Conservation (phyloP, 2,329 filamentous ascomycete genomes). For the Pestalotiopsis sp. region DNA sequence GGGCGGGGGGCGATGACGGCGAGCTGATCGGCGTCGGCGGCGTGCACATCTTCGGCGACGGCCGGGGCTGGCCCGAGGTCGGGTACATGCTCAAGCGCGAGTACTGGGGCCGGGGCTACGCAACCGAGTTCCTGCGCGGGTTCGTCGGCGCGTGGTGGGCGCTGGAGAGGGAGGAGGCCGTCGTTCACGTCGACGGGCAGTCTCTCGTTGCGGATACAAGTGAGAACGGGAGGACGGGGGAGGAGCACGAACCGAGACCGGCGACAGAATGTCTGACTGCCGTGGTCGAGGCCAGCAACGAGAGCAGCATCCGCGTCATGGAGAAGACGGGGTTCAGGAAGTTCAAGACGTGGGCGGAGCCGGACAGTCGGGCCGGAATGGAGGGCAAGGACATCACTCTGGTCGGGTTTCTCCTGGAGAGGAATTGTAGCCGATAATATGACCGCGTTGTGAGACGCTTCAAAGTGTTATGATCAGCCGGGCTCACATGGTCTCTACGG, state of each 20-base stretch:
- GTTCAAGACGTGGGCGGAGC: constrained; percentile 39
- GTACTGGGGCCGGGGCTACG: constrained; percentile 57
- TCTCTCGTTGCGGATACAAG: constrained; percentile 26
- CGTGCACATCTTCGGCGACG: constrained; percentile 30
- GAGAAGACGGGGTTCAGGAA: constrained; percentile 54
- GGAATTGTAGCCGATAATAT: background rate
- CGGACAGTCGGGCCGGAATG: constrained; percentile 19
- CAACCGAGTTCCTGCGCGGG: constrained; percentile 54
- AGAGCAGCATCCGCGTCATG: constrained; percentile 55
- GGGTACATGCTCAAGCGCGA: constrained; percentile 58
- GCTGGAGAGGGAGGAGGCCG: constrained; percentile 46
- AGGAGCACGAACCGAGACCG: constrained; percentile 21
- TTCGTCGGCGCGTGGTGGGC: constrained; percentile 48
- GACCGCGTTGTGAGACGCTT: too few relatives aligned
- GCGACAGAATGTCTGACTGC: constrained; percentile 45
- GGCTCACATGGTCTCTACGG: too few relatives aligned
- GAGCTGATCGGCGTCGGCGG: constrained; percentile 54
- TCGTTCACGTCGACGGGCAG: constrained; percentile 41
- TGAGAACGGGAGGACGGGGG: background rate
- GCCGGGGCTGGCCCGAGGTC: constrained; percentile 56
- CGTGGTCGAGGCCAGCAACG: constrained; percentile 49
- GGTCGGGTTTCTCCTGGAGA: background rate
- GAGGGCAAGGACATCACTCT: constrained; percentile 7
- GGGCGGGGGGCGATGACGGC: constrained; percentile 38
- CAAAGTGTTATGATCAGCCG: too few relatives aligned